These are phyloP conservation scores for Pyrrhoderma noxium DNA, from an alignment of 1,284 basidiomycete genomes.

Conservation along the genomic window DNA sequence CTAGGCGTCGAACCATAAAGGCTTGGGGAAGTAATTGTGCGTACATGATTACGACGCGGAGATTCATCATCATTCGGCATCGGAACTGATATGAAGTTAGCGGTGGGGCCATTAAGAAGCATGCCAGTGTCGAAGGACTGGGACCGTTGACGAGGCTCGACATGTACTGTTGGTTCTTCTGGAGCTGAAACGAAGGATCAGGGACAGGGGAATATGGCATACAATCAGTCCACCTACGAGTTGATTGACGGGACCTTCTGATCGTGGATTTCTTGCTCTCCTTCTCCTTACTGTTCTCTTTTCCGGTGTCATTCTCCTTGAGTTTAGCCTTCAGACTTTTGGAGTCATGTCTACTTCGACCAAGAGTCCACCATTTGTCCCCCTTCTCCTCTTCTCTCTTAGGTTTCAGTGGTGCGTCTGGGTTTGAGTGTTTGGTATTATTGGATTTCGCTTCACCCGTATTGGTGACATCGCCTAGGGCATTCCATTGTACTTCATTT, in stretches of 20 bases:
- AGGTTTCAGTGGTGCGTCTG: conserved; percentile 31
- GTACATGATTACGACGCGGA: conserved; percentile 1
- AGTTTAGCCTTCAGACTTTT: conserved; percentile 35
- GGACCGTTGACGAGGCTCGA: conserved; percentile 41
- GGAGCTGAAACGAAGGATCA: conserved; percentile 27
- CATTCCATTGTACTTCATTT: conserved; percentile 57
- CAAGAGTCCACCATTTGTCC: conserved; percentile 75
- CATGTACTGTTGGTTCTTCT: conserved; percentile 37
- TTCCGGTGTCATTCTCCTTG: conserved; percentile 34
- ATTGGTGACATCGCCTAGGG: conserved; percentile 55
- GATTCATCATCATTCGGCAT: conserved; percentile 9
- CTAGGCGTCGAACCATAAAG: conserved; percentile 1
- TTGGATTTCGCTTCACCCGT: conserved; percentile 28
- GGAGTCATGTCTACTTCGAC: conserved; percentile 60
- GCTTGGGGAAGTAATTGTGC: conserved; percentile 15
- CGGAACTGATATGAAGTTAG: conserved; percentile 11
- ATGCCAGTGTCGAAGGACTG: conserved; percentile 58
- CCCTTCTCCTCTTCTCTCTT: conserved; percentile 51
- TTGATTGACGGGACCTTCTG: conserved; percentile 19
- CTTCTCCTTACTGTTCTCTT: conserved; percentile 35
- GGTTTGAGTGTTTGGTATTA: conserved; percentile 20
- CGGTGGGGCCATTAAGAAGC: conserved; percentile 32
- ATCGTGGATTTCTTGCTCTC: conserved; percentile 15
- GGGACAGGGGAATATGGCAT: conserved; percentile 21
- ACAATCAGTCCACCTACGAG: conserved; percentile 26